Percentiles rank a stretch among this genome's conserved stretches.
phyloP scores from a whole-genome alignment of 257 asterid species.

The Ajuga chamaepitys region DNA sequence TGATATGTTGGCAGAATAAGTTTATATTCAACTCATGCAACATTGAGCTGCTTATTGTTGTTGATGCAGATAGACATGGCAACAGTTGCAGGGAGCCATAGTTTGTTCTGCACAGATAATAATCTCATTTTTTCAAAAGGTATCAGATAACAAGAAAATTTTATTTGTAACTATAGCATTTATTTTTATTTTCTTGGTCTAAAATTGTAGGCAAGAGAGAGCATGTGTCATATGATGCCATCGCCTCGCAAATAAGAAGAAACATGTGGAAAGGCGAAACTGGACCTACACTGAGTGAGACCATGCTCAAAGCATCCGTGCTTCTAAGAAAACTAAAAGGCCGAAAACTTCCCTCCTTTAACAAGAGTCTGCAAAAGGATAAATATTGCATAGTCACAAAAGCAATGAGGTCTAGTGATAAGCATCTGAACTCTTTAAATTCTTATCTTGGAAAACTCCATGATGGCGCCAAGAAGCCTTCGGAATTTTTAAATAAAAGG shows the following conservation, averaged over 20 bases:
- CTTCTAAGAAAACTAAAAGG: constrained; percentile 3
- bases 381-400: constrained; percentile 19
- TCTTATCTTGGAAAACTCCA: constrained; percentile 54
- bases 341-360: background rate
- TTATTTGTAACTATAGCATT: background rate
- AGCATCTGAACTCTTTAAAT: constrained; percentile 57
- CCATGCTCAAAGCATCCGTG: constrained; percentile 9
- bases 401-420: constrained; percentile 32
- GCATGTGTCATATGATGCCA: constrained; percentile 13
- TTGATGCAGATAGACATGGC: constrained; percentile 31
- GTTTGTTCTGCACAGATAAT: constrained; percentile 19
- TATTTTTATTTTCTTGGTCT: background rate
- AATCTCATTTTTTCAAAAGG: constrained; percentile 20
- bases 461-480: constrained; percentile 21
- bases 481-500: constrained; percentile 13
- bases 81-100: constrained; percentile 29
- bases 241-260: constrained; percentile 9
- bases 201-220: constrained; percentile 23
- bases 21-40: background rate
- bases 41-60: constrained; percentile 1
- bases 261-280: constrained; percentile 14
- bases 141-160: background rate
- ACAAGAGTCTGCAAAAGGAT: constrained; percentile 20
- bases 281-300: background rate
- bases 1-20: background rate